Conservation (phyloP, 257 asterid genomes). For the Lycium ferocissimum region DNA sequence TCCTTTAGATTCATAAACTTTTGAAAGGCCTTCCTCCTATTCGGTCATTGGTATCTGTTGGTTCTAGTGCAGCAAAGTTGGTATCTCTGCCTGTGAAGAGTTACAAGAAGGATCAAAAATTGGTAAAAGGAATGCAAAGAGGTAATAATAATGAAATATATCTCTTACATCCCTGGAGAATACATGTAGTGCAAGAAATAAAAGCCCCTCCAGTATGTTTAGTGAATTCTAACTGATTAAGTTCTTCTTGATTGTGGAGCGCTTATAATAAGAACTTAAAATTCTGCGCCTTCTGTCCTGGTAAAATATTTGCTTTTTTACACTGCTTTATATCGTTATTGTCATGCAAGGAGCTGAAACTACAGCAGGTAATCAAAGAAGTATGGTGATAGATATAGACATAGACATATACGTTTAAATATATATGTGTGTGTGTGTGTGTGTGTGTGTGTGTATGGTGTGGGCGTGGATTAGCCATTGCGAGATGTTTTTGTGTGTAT, state of each 20-base stretch:
- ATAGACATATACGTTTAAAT: not conserved
- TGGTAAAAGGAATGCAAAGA: conserved; percentile 98
- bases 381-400: not conserved
- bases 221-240: conserved; percentile 26
- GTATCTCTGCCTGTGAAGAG: conserved; percentile 82
- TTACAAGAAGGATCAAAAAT: conserved; percentile 81
- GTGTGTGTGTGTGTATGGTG: not conserved
- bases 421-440: not conserved
- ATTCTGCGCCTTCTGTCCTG: not conserved
- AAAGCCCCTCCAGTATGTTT: not conserved
- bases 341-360: conserved; percentile 27
- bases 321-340: not conserved
- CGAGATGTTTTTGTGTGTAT: not conserved
- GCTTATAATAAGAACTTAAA: not conserved
- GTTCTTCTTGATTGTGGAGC: conserved; percentile 18
- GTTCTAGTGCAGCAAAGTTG: conserved; percentile 98
- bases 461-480: not conserved
- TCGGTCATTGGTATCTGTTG: conserved; percentile 89
- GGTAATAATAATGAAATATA: conserved; percentile 50
- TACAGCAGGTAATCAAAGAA: conserved; percentile 13
- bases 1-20: conserved; percentile 75
- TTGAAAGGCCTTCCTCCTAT: conserved; percentile 98
- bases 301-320: conserved; percentile 7
- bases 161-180: conserved; percentile 29
- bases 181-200: not conserved